A percentile compares a stretch with the other conserved stretches of the same genome.
Evolutionary conservation across 257 asterid genomes (phyloP).

Genomic region (Euphrasia confusa): DNA sequence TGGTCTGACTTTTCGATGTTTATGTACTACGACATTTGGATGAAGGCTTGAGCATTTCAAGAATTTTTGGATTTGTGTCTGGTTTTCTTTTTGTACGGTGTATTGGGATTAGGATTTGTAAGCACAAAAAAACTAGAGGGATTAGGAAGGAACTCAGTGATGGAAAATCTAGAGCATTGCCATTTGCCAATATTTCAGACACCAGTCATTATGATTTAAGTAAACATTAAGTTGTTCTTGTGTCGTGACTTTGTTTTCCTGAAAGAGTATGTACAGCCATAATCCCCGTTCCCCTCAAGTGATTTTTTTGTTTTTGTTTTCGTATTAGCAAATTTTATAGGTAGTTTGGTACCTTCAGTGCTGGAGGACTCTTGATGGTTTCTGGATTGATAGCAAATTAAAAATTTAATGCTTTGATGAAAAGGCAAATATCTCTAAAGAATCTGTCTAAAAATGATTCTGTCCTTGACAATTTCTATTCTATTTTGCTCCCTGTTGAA

Average conservation of each 20-base stretch:
- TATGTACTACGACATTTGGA: neutral
- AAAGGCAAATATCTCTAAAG: constrained; percentile 9
- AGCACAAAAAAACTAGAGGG: neutral
- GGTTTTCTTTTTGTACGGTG: neutral
- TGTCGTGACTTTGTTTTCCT: neutral
- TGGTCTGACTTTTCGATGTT: neutral
- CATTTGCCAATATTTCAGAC: neutral
- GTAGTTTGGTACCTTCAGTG: constrained; percentile 1
- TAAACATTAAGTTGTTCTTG: constrained; percentile 6
- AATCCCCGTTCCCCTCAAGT: neutral
- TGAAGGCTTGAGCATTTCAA: neutral
- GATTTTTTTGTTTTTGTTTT: neutral
- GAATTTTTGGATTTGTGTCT: neutral
- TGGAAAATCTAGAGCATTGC: neutral
- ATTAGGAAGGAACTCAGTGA: neutral
- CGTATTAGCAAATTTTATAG: neutral
- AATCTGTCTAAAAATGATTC: neutral
- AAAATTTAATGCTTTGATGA: neutral
- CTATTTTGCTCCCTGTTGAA: neutral
- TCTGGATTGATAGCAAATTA: neutral
- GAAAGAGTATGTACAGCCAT: neutral
- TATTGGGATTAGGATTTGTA: constrained; percentile 11
- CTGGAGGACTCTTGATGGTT: neutral
- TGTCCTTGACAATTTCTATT: neutral
- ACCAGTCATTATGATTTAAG: neutral